A percentile compares a stretch with the other conserved stretches of the same genome.
Evolutionary conservation across 2,329 filamentous ascomycete species (phyloP).

Genomic region (Orbilia oligospora): DNA sequence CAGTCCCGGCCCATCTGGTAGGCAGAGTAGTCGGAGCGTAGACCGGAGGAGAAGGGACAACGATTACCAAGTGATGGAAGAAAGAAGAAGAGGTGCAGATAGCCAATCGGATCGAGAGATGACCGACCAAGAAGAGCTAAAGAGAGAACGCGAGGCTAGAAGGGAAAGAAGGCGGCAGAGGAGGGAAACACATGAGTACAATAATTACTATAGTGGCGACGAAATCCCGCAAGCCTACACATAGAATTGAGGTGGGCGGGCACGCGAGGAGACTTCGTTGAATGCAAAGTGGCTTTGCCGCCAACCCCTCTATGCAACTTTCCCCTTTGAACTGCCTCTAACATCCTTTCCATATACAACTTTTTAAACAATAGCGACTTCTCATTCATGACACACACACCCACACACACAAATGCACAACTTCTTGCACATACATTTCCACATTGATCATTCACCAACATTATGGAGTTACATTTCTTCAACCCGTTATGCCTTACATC

Average conservation of each 20-base stretch:
- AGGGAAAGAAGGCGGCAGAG: slow-evolving; percentile 50
- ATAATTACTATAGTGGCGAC: slow-evolving; percentile 51
- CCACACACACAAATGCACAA: background rate
- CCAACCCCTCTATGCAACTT: background rate
- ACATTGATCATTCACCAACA: slow-evolving; percentile 2
- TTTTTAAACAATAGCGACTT: slow-evolving; percentile 27
- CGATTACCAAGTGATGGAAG: slow-evolving; percentile 46
- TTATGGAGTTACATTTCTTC: slow-evolving; percentile 16
- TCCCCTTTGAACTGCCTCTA: background rate
- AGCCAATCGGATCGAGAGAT: slow-evolving; percentile 47
- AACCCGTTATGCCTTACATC: background rate
- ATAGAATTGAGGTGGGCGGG: slow-evolving; percentile 12
- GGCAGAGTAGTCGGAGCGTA: slow-evolving; percentile 17
- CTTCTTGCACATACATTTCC: slow-evolving; percentile 22
- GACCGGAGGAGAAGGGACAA: slow-evolving; percentile 25
- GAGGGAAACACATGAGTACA: slow-evolving; percentile 47
- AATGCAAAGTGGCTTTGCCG: background rate
- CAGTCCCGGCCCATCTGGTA: slow-evolving; percentile 23
- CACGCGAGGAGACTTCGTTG: background rate
- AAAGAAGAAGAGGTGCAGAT: slow-evolving; percentile 34
- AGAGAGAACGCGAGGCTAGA: slow-evolving; percentile 51
- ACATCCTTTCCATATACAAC: slow-evolving; percentile 3
- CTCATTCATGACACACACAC: slow-evolving; percentile 6
- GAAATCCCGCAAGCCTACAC: slow-evolving; percentile 49
- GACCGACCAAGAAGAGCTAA: slow-evolving; percentile 39